Evolutionary conservation across 495 filamentous ascomycete species (phyloP).

Genomic region (Xylaria bambusicola): DNA sequence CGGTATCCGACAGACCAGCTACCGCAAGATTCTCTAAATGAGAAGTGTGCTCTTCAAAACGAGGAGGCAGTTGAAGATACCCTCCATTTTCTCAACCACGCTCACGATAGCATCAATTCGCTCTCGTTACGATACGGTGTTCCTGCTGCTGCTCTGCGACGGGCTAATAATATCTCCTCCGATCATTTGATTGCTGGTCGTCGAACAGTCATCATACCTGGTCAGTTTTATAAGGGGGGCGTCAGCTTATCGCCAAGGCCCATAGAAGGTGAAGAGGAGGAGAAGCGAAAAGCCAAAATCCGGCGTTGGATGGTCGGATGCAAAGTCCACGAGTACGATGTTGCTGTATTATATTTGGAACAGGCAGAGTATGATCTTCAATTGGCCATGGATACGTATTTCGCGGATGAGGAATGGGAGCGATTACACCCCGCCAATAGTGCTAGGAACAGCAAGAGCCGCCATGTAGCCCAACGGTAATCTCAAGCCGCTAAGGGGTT

Average conservation of each 20-base stretch:
- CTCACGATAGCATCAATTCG: constrained; percentile 61
- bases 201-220: constrained; percentile 67
- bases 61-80: constrained; percentile 52
- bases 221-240: constrained; percentile 62
- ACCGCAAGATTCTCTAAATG: constrained; percentile 19
- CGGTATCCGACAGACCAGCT: constrained; percentile 19
- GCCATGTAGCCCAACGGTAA: constrained; percentile 31
- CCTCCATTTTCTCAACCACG: constrained; percentile 67
- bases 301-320: constrained; percentile 70
- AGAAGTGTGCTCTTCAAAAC: constrained; percentile 26
- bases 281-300: constrained; percentile 63
- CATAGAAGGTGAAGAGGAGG: constrained; percentile 68
- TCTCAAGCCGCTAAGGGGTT: not conserved
- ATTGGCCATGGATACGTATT: constrained; percentile 59
- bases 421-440: constrained; percentile 61
- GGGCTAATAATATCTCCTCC: constrained; percentile 61
- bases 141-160: constrained; percentile 55
- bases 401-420: constrained; percentile 73
- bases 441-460: constrained; percentile 35
- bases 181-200: constrained; percentile 68
- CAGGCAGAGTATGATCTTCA: constrained; percentile 66
- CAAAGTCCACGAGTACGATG: constrained; percentile 73
- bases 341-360: constrained; percentile 69
- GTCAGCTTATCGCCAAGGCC: constrained; percentile 65
- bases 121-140: constrained; percentile 69